phyloP scores from a whole-genome alignment of 2,329 filamentous ascomycete species.

The Penicillium sp. region DNA sequence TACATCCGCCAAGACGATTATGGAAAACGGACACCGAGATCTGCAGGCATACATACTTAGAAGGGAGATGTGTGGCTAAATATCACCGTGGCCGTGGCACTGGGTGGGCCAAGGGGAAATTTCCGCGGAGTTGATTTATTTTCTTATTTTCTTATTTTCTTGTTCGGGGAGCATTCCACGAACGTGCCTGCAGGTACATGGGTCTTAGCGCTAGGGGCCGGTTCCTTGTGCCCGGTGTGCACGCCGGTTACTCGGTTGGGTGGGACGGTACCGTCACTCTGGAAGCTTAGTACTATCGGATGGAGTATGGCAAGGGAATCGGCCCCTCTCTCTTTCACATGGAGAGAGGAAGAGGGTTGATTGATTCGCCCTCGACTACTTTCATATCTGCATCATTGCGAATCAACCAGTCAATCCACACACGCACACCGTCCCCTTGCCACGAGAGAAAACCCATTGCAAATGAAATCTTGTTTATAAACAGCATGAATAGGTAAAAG shows the following conservation, averaged over 20 bases:
- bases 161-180: not conserved
- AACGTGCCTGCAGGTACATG: not conserved
- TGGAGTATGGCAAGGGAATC: not conserved
- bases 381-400: not conserved
- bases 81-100: not conserved
- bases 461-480: conserved; percentile 7
- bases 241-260: not conserved
- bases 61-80: not conserved
- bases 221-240: not conserved
- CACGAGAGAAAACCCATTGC: not conserved
- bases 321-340: not conserved
- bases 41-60: not conserved
- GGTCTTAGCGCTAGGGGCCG: not conserved
- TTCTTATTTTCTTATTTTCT: not conserved
- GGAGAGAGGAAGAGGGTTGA: not conserved
- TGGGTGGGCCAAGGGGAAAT: not conserved
- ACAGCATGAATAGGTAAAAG: conserved; percentile 7
- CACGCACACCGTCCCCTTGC: not conserved
- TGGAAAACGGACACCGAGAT: not conserved
- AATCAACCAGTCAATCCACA: not conserved
- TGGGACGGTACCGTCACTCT: no score
- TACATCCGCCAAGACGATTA: not conserved
- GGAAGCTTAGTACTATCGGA: not conserved
- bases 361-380: not conserved
- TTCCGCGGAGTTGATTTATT: not conserved